Evolutionary conservation across 345 rosid genomes (phyloP), one percentile per base, ranked within the genome.

Genomic region (Eucalyptus erythrocorys): DNA sequence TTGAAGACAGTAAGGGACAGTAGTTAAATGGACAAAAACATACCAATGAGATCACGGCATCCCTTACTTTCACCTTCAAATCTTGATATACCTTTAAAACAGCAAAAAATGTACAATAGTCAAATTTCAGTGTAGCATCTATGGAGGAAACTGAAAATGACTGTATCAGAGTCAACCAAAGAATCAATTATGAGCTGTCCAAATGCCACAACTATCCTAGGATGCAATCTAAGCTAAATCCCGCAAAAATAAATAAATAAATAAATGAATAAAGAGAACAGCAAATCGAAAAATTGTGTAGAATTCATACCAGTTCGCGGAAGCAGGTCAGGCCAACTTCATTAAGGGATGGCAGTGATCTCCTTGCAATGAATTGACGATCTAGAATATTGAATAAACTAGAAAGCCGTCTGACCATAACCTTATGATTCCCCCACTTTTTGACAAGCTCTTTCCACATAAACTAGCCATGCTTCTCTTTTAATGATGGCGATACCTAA

Each of bases 371-470:
- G 88, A 93, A 93, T 91, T 92, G 92, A 26, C 95, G 94, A 84
- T 94, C 96, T 45, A 95, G 90, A 88, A 92, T 93, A 88, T 93
- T 79, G 85, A 95, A 95, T 92, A 94, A 93, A 14, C 94, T 93
- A 55, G 92, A 90, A 85, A 95, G 88, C 95, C 95, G 94, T 90
- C 94, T 89, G 86, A 91, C 94, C 96, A 94, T 93, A 89, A 92
- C 86, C 89, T 94, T 94, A 88, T 95, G 93, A 87, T 93, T 94
- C 86, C 89, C 88, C 97, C 95, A 95, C 57, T 96, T 93, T 55
- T 87, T 89, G 64, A 90, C 94, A 48, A 94, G 89, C 89, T 95
- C 96, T 90, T 93, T 91, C 87, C 94, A 87, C 94, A 94, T 90
- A 87, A 90, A 92, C 85, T 93, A 95, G 55, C 91, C 94, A 86